phyloP scores from a whole-genome alignment of 768 basidiomycete genomes.

The Hygrophorus pudorinus region DNA sequence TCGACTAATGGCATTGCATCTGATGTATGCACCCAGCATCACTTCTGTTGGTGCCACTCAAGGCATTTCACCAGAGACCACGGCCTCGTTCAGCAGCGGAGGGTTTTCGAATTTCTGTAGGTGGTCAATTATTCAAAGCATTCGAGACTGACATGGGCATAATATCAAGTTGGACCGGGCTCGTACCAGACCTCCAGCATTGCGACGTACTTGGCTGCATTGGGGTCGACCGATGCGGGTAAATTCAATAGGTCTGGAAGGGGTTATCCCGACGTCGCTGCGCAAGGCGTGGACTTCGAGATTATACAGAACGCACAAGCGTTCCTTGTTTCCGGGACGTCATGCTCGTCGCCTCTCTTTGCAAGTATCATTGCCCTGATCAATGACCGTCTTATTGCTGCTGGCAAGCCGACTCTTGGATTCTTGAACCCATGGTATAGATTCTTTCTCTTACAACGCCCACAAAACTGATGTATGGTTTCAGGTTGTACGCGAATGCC shows the following conservation, averaged over 20 bases:
- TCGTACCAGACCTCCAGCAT: constrained; percentile 19
- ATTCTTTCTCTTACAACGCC: not conserved
- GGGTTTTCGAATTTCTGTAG: constrained; percentile 25
- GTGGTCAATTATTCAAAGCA: constrained; percentile 21
- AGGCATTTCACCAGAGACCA: constrained; percentile 31
- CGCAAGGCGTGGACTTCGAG: constrained; percentile 12
- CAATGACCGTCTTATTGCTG: constrained; percentile 33
- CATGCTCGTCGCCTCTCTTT: constrained; percentile 19
- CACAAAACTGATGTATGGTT: constrained; percentile 2
- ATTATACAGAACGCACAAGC: constrained; percentile 24
- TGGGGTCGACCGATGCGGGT: constrained; percentile 27
- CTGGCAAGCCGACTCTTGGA: constrained; percentile 27
- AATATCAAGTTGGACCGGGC: not conserved
- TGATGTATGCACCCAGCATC: not conserved
- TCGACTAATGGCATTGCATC: not conserved
- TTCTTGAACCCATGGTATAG: constrained; percentile 18
- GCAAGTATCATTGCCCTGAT: constrained; percentile 36
- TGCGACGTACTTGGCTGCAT: constrained; percentile 14
- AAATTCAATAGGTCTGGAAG: constrained; percentile 31
- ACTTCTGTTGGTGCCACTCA: constrained; percentile 30
- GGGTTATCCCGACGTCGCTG: constrained; percentile 17
- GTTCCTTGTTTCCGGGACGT: constrained; percentile 22
- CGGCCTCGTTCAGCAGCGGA: constrained; percentile 37
- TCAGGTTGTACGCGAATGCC: constrained; percentile 23
- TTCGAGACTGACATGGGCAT: not conserved